A percentile compares a stretch with the other conserved stretches of the same genome.
Conservation (phyloP, 306 rosid species). For the Trichosanthes cucumerina region DNA sequence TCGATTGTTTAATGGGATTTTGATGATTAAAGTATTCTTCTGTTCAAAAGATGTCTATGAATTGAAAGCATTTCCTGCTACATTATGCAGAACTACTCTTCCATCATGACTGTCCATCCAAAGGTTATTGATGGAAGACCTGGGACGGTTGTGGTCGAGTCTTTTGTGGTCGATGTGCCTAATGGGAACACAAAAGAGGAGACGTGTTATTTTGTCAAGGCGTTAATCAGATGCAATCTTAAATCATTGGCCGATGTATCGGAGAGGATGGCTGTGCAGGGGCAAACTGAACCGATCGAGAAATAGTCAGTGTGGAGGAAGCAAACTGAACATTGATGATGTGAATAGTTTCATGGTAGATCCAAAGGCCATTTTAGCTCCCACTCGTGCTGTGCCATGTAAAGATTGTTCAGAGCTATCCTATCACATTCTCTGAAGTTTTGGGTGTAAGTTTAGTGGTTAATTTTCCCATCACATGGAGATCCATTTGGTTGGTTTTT, state of each 20-base stretch:
- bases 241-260: constrained; percentile 96
- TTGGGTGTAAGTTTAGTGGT: constrained; percentile 38
- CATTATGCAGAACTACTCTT: constrained; percentile 79
- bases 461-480: constrained; percentile 39
- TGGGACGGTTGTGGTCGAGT: constrained; percentile 88
- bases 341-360: constrained; percentile 15
- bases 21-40: neutral
- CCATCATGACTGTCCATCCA: constrained; percentile 79
- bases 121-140: constrained; percentile 84
- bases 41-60: neutral
- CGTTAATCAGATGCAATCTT: constrained; percentile 86
- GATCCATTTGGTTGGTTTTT: constrained; percentile 27
- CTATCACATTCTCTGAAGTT: constrained; percentile 51
- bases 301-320: constrained; percentile 27
- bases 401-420: constrained; percentile 54
- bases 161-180: constrained; percentile 89
- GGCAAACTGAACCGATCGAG: constrained; percentile 50
- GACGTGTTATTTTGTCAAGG: constrained; percentile 90
- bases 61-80: neutral
- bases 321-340: constrained; percentile 5
- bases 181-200: constrained; percentile 91
- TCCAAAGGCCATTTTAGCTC: neutral
- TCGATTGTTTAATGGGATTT: neutral
- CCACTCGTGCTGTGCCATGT: constrained; percentile 26
- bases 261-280: constrained; percentile 93